Evolutionary conservation across 257 asterid genomes (phyloP), one percentile per base, ranked within the genome.

Genomic region (Solanum corneliomulleri): DNA sequence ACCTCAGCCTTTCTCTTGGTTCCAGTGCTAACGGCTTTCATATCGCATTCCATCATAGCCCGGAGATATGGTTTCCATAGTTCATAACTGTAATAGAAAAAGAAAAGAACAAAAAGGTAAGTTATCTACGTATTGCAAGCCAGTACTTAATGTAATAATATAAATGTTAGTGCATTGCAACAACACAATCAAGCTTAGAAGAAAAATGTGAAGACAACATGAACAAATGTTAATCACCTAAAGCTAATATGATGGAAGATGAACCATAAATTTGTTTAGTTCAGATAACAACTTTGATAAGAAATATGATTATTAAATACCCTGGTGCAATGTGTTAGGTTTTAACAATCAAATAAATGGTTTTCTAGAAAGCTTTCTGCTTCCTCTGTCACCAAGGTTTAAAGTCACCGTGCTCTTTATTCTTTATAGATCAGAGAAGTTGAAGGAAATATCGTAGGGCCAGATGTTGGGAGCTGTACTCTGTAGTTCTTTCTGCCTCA

Each of bases 1-100:
- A 97, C 99, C 90, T 97, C 98, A 68, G 91, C 88, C 91, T 94
- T 97, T 89, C 93, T 91, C 92, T 97, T 97, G 80, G 93, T 90
- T 85, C 99, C 99, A 78, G 87, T 85, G 92, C 98, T 92, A 91
- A 95, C 98, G 82, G 94, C 96, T 91, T 91, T 93, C 98, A 95
- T 95, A 91, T 97, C 99, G 45, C 95, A 88, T 90, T 97, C 99
- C 99, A 95, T 94, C 93, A 88, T 89, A 88, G 98, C 94, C 85
- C 99, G 98, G 87, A 97, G 98, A 91, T 95, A 89, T 80, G 99
- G 99, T 91, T 97, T 97, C 99, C 99, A 94, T 90, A 97, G 89
- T 91, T 97, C 99, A 89, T 97, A 94, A 87, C 98, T 97, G 90
- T 68, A 71, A 47, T 82, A 86, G 49, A 81, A 47, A 87, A 47